These are phyloP conservation scores for Cystofilobasidium macerans DNA, from an alignment of 768 basidiomycete genomes.

Conservation along the genomic window DNA sequence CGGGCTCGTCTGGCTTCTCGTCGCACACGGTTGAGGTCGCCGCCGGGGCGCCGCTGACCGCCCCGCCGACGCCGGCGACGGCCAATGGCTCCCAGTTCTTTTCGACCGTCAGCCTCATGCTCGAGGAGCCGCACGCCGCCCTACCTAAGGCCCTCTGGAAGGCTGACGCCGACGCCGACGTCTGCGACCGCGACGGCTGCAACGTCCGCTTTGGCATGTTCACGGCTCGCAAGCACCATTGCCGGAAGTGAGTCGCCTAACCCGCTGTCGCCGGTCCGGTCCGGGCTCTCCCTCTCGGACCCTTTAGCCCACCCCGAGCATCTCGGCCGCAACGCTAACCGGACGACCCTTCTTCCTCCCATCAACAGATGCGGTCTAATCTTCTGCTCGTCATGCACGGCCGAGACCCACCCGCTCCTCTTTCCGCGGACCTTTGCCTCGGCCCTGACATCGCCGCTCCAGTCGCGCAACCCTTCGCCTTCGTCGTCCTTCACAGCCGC, in stretches of 20 bases:
- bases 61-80: background rate
- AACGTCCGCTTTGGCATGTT: constrained; percentile 17
- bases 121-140: constrained; percentile 22
- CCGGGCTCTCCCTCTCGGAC: background rate
- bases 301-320: background rate
- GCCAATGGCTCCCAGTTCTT: background rate
- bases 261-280: no score
- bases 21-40: background rate
- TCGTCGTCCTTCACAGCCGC: background rate
- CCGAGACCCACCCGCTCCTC: constrained; percentile 12
- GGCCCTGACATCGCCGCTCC: constrained; percentile 2
- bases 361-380: constrained; percentile 12
- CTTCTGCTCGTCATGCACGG: constrained; percentile 10
- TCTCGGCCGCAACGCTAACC: no score
- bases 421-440: constrained; percentile 5
- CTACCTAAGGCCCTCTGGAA: constrained; percentile 25
- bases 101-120: constrained; percentile 14
- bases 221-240: constrained; percentile 17
- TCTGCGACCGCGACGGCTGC: constrained; percentile 23
- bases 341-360: background rate
- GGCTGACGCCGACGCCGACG: constrained; percentile 21
- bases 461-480: background rate
- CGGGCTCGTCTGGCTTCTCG: background rate
- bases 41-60: background rate
- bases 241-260: constrained; percentile 19